Evolutionary conservation across 805 yeast species (phyloP), one percentile per base, ranked within the genome.

Genomic region (Blastobotrys robertii): DNA sequence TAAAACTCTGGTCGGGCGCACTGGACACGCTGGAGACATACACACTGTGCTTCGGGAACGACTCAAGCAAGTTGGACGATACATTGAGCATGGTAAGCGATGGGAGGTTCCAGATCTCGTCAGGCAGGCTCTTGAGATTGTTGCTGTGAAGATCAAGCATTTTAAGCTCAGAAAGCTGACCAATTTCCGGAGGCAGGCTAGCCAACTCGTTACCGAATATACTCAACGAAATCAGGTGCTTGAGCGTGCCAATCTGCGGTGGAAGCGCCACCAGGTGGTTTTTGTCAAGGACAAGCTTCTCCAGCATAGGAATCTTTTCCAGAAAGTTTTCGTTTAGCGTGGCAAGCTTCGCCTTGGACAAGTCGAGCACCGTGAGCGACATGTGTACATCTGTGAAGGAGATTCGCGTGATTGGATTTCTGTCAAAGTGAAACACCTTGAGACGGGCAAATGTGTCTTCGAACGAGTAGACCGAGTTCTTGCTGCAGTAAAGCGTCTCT

Each of bases 251-350:
- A 19, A 92, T 71, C 40, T 79, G 81, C 1, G 72, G 67, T 0
- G 97, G 96, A 14, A 92, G 62, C 11, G 76, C 70, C 7, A 83
- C 83, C 50, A 92, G 68, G 56, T 84, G 92, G 56, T 92, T 92
- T 52, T 80, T 77, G 61, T 86, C 92, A 48, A 92, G 63, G 25
- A 77, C 77, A 49, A 92, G 63, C 46, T 76, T 81, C 51, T 84
- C 94, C 41, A 87, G 65, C 46, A 76, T 73, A 0, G 83, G 75
- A 34, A 87, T 67, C 49, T 70, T 72, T 6, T 69, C 60, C 36
- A 87, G 69, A 45, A 87, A 75, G 12, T 73, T 74, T 6, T 74
- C 69, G 1, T 88, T 81, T 25, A 92, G 66, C 5, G 84, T 70
- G 0, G 95, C 76, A 39, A 92, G 65, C 53, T 84, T 86, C 1